Base-by-base conservation (phyloP, 2,329 filamentous ascomycete species). In the Clarireedia paspali region DNA sequence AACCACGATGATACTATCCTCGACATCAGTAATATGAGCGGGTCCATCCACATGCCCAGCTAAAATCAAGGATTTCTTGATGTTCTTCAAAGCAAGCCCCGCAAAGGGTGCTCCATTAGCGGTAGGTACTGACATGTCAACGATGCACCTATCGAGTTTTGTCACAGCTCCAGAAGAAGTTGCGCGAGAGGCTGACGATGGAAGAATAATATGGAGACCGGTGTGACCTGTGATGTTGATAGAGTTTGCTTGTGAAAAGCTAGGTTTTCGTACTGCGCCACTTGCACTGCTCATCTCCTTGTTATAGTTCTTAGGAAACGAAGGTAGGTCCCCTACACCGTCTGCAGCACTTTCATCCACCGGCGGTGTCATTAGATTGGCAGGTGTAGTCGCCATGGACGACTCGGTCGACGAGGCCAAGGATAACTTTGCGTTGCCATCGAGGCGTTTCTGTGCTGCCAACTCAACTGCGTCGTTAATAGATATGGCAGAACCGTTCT, bases 31-130 rank as follows among this genome's bases (percentile, higher is more conserved):
- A 51, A 97, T 81, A 68, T 97, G 92, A 7, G 87, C 84, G 0
- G 94, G 83, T 0, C 94, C 94, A 42, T 80, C 77, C 5, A 96
- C 87, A 55, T 83, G 81, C 0, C 91, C 91, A 40, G 86, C 88
- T 14, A 96, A 74, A 26, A 99, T 75, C 17, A 97, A 74, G 50
- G 85, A 88, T 45, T 80, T 73, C 26, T 77, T 75, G 58, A 96
- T 81, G 62, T 86, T 78, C 64, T 87, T 89, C 57, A 96, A 74
- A 0, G 77, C 79, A 38, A 88, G 70, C 27, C 83, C 86, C 3
- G 89, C 85, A 64, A 95, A 94, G 0, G 87, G 82, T 23, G 77
- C 75, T 2, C 79, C 78, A 52, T 73, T 70, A 5, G 77, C 80
- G 0, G 81, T 81, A 0, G 88, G 84, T 17, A 82, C 77, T 0